Evolutionary conservation across 495 filamentous ascomycete species (phyloP), one percentile per base, ranked within the genome.

Genomic region (Chlorociboria aeruginascens): DNA sequence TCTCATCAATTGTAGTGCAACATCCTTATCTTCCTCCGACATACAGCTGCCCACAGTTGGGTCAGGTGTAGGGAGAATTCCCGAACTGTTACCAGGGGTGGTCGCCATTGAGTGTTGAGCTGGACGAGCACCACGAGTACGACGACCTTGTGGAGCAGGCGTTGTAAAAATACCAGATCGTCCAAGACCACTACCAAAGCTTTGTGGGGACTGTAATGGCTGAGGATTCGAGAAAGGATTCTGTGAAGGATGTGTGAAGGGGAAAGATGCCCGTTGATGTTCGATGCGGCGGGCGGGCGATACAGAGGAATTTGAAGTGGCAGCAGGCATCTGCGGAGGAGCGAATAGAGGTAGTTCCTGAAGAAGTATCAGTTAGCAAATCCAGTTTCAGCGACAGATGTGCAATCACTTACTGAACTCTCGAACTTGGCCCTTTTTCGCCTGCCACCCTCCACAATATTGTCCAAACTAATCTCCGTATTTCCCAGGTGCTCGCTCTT

Each of bases 1-100:
- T 50, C 87, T 82, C 77, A 98, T 96, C 53, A 98, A 72, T 63
- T 96, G 89, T 60, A 95, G 78, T 41, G 92, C 92, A 56, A 95
- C 92, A 66, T 98, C 93, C 60, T 97, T 92, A 61, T 98, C 92
- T 61, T 98, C 92, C 61, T 98, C 92, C 3, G 90, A 97, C 60
- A 96, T 89, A 56, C 83, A 90, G 67, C 89, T 96, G 32, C 85
- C 83, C 50, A 94, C 83, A 11, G 93, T 97, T 9, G 89, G 89
- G 51, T 95, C 90, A 4, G 92, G 93, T 3, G 93, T 97, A 7
- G 88, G 89, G 48, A 95, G 69, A 53, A 87, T 74, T n/a, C 76
- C 79, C 47, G 69, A 61, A 37, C 59, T 69, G 50, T 62, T 66
- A 32, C 48, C 55, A 39, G 50, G 60, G 45, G 62, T 70, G 35